Conservation (phyloP, 2,329 filamentous ascomycete genomes). For the Penicillium sp. region DNA sequence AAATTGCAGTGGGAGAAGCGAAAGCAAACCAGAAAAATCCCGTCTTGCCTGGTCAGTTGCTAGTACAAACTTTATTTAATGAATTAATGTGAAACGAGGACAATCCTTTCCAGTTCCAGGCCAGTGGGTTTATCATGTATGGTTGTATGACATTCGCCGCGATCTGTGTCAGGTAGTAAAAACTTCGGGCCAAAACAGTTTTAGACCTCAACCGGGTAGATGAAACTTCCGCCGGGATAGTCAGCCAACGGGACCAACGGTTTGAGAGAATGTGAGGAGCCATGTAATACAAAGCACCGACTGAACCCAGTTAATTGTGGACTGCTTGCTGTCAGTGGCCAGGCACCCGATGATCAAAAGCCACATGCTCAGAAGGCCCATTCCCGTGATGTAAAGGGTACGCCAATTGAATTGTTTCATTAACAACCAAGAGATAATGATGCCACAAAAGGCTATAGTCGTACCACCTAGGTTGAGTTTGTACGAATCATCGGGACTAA, state of each 20-base stretch:
- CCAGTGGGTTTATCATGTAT: constrained; percentile 32
- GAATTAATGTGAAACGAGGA: background rate
- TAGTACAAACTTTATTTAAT: background rate
- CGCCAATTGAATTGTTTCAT: constrained; percentile 41
- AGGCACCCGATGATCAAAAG: constrained; percentile 32
- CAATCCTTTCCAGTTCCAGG: constrained; percentile 29
- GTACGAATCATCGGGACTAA: constrained; percentile 44
- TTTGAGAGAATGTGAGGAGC: constrained; percentile 54
- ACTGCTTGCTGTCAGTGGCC: background rate
- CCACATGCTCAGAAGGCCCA: constrained; percentile 29
- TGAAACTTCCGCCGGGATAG: constrained; percentile 52
- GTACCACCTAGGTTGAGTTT: constrained; percentile 57
- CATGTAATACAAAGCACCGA: constrained; percentile 53
- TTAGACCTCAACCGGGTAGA: constrained; percentile 54
- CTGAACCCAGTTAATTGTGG: constrained; percentile 26
- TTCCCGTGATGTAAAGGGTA: constrained; percentile 37
- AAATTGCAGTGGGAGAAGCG: constrained; percentile 24
- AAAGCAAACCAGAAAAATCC: constrained; percentile 38
- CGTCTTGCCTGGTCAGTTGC: constrained; percentile 21
- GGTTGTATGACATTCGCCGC: constrained; percentile 40
- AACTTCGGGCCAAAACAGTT: constrained; percentile 51
- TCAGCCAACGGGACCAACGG: constrained; percentile 55
- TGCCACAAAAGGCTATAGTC: constrained; percentile 57
- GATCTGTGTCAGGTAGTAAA: constrained; percentile 51
- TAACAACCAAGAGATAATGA: constrained; percentile 51